Conservation (phyloP, 225 moss, liverwort and hornwort genomes). For the Asterella californica region DNA sequence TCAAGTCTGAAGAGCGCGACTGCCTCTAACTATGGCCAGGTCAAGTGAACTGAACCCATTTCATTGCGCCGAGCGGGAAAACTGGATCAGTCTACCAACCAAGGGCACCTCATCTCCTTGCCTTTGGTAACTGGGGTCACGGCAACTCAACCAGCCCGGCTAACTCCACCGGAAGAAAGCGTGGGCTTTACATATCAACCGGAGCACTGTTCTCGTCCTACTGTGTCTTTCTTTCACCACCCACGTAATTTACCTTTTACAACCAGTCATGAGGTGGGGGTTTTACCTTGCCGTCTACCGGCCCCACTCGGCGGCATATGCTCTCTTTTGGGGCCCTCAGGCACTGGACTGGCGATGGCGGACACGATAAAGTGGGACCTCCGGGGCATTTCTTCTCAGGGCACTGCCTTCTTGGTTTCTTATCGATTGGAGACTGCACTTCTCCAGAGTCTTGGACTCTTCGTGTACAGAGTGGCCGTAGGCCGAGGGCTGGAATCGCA, state of each 20-base stretch:
- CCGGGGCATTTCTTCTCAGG: neutral
- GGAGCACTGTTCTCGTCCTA: too few relatives aligned
- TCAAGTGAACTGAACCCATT: too few relatives aligned
- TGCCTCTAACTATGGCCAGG: too few relatives aligned
- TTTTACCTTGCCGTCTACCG: neutral
- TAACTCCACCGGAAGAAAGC: too few relatives aligned
- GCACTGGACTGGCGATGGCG: neutral
- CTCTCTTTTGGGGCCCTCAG: neutral
- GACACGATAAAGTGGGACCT: constrained; percentile 12
- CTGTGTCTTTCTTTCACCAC: neutral
- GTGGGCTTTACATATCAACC: too few relatives aligned
- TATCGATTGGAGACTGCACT: neutral
- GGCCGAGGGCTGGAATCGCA: neutral
- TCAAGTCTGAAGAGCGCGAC: too few relatives aligned
- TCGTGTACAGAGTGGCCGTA: neutral
- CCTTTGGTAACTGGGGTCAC: too few relatives aligned
- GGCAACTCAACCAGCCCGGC: too few relatives aligned
- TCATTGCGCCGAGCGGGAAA: too few relatives aligned
- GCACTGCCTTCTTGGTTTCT: neutral
- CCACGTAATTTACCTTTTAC: constrained; percentile 8
- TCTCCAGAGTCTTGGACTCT: neutral
- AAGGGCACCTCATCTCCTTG: too few relatives aligned
- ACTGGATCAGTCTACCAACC: too few relatives aligned
- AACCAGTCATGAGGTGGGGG: constrained; percentile 6
- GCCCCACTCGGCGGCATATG: neutral